phyloP scores from a whole-genome alignment of 176 grass and related monocot species.

The Alloteropsis semialata region DNA sequence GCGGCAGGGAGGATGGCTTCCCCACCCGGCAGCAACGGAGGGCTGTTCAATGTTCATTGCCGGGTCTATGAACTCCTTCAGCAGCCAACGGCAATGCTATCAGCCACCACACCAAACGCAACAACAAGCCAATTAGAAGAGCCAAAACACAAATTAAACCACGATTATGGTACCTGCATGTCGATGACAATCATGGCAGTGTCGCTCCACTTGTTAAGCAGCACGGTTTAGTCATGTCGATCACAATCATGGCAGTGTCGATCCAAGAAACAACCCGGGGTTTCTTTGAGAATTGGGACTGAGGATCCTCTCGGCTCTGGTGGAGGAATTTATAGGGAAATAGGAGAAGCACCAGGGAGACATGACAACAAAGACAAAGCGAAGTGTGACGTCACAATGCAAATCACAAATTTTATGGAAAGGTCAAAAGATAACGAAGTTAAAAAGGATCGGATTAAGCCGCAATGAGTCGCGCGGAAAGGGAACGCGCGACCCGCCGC shows the following conservation, averaged over 20 bases:
- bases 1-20: slow-evolving; percentile 40
- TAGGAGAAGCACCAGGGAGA: not conserved
- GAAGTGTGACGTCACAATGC: not conserved
- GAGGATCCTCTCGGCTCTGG: not conserved
- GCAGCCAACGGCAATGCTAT: not conserved
- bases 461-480: no score
- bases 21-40: slow-evolving; percentile 33
- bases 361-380: not conserved
- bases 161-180: slow-evolving; percentile 39
- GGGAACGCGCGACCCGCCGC: no score
- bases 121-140: not conserved
- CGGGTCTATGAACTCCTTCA: slow-evolving; percentile 60
- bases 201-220: slow-evolving; percentile 40
- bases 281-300: not conserved
- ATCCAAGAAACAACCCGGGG: not conserved
- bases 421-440: no score
- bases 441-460: no score
- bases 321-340: not conserved
- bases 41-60: slow-evolving; percentile 33
- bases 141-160: no score
- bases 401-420: not conserved
- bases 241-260: not conserved
- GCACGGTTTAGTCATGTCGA: no score
- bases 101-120: not conserved
- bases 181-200: slow-evolving; percentile 78